Percentiles rank a stretch among this genome's conserved stretches.
Conservation (phyloP, 306 rosid genomes). For the Amphicarpaea edgeworthii region DNA sequence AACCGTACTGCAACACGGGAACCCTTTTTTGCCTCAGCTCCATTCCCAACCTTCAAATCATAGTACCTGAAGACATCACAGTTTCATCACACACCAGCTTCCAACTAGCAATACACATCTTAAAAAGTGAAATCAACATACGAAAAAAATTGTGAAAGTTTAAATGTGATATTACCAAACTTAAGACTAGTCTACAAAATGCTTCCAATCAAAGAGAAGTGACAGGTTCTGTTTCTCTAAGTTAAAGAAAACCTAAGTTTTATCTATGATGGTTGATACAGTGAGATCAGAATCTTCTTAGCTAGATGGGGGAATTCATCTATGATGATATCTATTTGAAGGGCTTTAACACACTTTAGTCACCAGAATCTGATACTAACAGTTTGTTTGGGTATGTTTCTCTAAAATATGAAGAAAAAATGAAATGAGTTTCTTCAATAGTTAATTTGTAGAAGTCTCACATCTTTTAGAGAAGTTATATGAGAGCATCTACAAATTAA, state of each 20-base stretch:
- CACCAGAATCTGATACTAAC: constrained; percentile 4
- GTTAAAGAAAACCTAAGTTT: background rate
- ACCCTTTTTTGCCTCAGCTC: constrained; percentile 88
- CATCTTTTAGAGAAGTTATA: too few species aligned
- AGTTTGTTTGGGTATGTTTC: too few species aligned
- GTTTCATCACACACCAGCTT: constrained; percentile 35
- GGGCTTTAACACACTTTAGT: constrained; percentile 3
- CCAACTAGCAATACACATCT: constrained; percentile 24
- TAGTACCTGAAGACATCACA: constrained; percentile 74
- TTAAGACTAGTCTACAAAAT: constrained; percentile 5
- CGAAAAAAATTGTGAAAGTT: background rate
- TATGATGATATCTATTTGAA: constrained; percentile 9
- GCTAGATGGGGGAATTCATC: constrained; percentile 1
- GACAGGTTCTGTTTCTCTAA: constrained; percentile 6
- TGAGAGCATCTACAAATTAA: too few species aligned
- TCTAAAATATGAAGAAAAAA: too few species aligned
- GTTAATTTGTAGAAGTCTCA: too few species aligned
- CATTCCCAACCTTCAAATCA: constrained; percentile 90
- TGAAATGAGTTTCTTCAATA: too few species aligned
- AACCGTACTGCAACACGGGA: constrained; percentile 99
- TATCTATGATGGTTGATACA: too few species aligned
- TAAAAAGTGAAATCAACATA: constrained; percentile 34
- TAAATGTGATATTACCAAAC: background rate
- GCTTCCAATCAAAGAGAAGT: constrained; percentile 13
- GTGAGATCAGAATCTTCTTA: too few species aligned